Evolutionary conservation across 2,329 filamentous ascomycete genomes (phyloP).

Genomic region (Biscogniauxia mediterranea): DNA sequence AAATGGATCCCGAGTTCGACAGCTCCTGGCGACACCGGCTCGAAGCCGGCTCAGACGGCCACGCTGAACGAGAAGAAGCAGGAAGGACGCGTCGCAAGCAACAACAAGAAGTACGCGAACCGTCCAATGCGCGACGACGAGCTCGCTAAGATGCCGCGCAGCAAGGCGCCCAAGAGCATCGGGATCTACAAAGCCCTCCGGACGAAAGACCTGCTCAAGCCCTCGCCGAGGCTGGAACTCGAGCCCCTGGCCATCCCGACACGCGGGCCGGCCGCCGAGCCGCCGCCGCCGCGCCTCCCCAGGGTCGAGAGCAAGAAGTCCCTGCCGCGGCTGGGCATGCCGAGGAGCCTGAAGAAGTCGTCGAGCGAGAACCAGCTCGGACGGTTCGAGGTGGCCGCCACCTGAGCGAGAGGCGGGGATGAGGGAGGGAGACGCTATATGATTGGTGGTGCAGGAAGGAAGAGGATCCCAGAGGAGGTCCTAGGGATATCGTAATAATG

Average conservation of each 20-base stretch:
- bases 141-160: constrained; percentile 13
- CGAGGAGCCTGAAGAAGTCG: not conserved
- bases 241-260: constrained; percentile 3
- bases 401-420: constrained; percentile 7
- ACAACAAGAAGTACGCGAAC: constrained; percentile 2
- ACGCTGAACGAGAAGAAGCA: not conserved
- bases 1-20: constrained; percentile 2
- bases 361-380: constrained; percentile 3
- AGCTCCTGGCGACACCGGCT: not conserved
- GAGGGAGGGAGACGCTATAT: not conserved
- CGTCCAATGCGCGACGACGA: constrained; percentile 8
- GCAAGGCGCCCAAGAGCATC: constrained; percentile 14
- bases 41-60: not conserved
- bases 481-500: too few relatives aligned
- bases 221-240: constrained; percentile 18
- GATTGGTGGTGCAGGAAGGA: too few relatives aligned
- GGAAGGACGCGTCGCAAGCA: not conserved
- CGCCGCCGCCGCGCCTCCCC: not conserved
- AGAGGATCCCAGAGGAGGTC: too few relatives aligned
- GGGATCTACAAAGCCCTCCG: constrained; percentile 13
- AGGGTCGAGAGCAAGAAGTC: constrained; percentile 1
- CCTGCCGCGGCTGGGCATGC: not conserved
- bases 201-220: constrained; percentile 16
- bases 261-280: not conserved
- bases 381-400: constrained; percentile 6